A percentile compares a stretch with the other conserved stretches of the same genome.
Evolutionary conservation across 2,329 filamentous ascomycete genomes (phyloP).

Genomic region (Pezicula neosporulosa): DNA sequence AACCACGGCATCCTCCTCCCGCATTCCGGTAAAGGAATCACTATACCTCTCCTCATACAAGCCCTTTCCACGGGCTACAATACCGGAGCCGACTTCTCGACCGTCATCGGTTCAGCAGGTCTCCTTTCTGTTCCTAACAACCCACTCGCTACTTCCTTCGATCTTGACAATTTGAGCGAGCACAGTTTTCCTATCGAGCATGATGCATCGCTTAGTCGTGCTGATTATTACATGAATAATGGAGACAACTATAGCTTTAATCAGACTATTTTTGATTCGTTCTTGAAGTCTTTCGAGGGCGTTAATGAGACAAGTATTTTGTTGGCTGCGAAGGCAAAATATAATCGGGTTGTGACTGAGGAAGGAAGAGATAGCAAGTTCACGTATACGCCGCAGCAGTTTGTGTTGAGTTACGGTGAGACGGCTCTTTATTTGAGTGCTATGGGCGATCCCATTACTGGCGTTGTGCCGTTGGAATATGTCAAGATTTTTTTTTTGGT

Average conservation of each 20-base stretch:
- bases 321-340: constrained; percentile 25
- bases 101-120: constrained; percentile 20
- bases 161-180: constrained; percentile 17
- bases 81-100: constrained; percentile 26
- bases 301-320: constrained; percentile 22
- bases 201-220: constrained; percentile 30
- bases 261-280: constrained; percentile 23
- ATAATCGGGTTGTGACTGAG: constrained; percentile 25
- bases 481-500: constrained; percentile 29
- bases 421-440: constrained; percentile 32
- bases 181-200: constrained; percentile 34
- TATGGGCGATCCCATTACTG: constrained; percentile 29
- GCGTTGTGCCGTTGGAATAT: constrained; percentile 30
- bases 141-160: constrained; percentile 15
- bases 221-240: constrained; percentile 26
- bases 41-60: constrained; percentile 22
- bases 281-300: constrained; percentile 22
- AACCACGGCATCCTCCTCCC: constrained; percentile 31
- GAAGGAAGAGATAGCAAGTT: constrained; percentile 27
- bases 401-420: constrained; percentile 33
- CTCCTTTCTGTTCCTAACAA: constrained; percentile 15
- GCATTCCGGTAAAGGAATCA: constrained; percentile 28
- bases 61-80: constrained; percentile 24
- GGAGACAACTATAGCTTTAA: constrained; percentile 31
- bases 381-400: constrained; percentile 28